Evolutionary conservation across 2,329 filamentous ascomycete genomes (phyloP).

Genomic region (Coniochaeta sp.): DNA sequence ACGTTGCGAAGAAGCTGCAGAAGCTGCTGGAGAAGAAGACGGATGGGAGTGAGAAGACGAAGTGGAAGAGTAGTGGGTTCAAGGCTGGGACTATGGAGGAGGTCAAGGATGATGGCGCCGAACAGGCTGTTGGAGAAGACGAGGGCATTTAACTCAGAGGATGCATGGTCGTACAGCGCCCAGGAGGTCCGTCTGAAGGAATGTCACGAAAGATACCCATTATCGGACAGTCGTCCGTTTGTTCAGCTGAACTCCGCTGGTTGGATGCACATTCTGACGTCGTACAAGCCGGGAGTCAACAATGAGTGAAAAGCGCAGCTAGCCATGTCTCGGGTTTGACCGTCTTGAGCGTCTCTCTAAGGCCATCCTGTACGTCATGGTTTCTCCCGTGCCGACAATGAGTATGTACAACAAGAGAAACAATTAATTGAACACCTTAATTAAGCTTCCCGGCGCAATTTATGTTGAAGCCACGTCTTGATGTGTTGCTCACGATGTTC

Average conservation of each 20-base stretch:
- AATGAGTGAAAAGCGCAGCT: too few relatives aligned
- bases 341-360: too few relatives aligned
- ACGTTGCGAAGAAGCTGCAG: slow-evolving; percentile 74
- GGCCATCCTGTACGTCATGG: background rate
- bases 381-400: background rate
- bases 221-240: too few relatives aligned
- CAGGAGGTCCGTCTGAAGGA: too few relatives aligned
- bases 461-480: background rate
- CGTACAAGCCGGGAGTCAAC: too few relatives aligned
- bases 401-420: too few relatives aligned
- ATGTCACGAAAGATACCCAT: too few relatives aligned
- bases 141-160: slow-evolving; percentile 1
- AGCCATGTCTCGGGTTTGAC: too few relatives aligned
- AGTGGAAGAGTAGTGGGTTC: slow-evolving; percentile 39
- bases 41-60: slow-evolving; percentile 51
- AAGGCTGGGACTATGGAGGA: slow-evolving; percentile 31
- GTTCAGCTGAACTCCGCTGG: too few relatives aligned
- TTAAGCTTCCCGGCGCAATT: background rate
- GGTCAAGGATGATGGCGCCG: slow-evolving; percentile 33
- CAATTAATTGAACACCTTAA: background rate
- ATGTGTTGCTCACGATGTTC: background rate
- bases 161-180: too few relatives aligned
- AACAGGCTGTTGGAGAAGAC: slow-evolving; percentile 6
- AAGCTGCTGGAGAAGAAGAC: slow-evolving; percentile 71
- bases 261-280: too few relatives aligned